Evolutionary conservation across 306 rosid genomes (phyloP).

Genomic region (Cicer arietinum): DNA sequence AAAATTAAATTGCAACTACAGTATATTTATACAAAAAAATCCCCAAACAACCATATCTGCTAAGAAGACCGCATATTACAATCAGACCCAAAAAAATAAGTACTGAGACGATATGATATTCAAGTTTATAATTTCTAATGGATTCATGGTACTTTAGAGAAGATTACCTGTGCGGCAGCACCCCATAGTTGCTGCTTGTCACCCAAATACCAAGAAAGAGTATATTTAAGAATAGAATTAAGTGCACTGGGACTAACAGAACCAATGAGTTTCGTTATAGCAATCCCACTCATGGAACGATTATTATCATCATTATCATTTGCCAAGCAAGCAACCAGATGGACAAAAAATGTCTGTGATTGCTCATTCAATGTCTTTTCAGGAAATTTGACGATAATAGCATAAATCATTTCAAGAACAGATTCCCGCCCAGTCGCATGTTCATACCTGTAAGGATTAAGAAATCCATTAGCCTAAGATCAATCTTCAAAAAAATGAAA

Average conservation of each 20-base stretch:
- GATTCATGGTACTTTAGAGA: slow-evolving; percentile 7
- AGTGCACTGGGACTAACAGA: slow-evolving; percentile 60
- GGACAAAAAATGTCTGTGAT: slow-evolving; percentile 75
- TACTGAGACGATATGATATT: background rate
- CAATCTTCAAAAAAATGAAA: background rate
- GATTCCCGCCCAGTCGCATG: slow-evolving; percentile 87
- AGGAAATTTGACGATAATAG: slow-evolving; percentile 78
- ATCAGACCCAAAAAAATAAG: background rate
- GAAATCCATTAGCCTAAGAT: slow-evolving; percentile 22
- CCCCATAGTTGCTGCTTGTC: slow-evolving; percentile 72
- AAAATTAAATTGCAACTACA: background rate
- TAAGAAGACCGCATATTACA: slow-evolving; percentile 22
- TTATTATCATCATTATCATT: slow-evolving; percentile 77
- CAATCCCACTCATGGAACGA: slow-evolving; percentile 83
- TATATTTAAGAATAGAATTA: slow-evolving; percentile 65
- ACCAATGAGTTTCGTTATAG: slow-evolving; percentile 70
- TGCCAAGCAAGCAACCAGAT: slow-evolving; percentile 84
- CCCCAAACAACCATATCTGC: slow-evolving; percentile 5
- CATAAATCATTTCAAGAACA: slow-evolving; percentile 89
- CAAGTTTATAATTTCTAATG: slow-evolving; percentile 1
- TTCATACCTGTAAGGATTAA: slow-evolving; percentile 68
- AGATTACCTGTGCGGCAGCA: slow-evolving; percentile 87
- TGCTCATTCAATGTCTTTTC: slow-evolving; percentile 71
- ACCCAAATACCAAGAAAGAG: slow-evolving; percentile 81
- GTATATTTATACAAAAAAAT: background rate